Conservation (phyloP, 2,329 filamentous ascomycete genomes). For the Aureobasidium lini region DNA sequence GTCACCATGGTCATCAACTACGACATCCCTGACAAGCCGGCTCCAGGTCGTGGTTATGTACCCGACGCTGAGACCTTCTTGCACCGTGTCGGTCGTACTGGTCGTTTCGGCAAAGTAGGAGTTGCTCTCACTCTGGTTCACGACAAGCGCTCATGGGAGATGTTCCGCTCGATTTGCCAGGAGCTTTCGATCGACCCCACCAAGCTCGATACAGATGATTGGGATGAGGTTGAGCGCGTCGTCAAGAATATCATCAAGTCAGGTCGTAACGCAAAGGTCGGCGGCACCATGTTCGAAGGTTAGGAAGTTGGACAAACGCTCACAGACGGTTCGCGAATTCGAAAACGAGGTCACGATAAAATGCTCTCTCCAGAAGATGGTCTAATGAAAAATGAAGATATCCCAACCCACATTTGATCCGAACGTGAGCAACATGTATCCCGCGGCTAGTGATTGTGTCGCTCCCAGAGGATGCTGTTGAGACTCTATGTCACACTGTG, state of each 20-base stretch:
- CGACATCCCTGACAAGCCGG: conserved; percentile 48
- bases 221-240: conserved; percentile 79
- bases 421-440: too few species aligned
- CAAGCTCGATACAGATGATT: conserved; percentile 75
- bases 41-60: conserved; percentile 32
- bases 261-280: conserved; percentile 21
- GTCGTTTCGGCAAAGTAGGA: conserved; percentile 91
- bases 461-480: too few species aligned
- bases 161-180: conserved; percentile 69
- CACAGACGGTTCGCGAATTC: too few species aligned
- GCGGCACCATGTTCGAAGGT: not conserved
- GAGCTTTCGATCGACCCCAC: conserved; percentile 77
- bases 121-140: conserved; percentile 94
- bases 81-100: conserved; percentile 94
- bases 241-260: conserved; percentile 74
- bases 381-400: too few species aligned
- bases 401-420: too few species aligned
- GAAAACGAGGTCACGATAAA: too few species aligned
- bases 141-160: conserved; percentile 71
- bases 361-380: too few species aligned
- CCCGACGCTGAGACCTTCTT: conserved; percentile 87
- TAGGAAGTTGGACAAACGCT: not conserved
- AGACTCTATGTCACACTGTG: too few species aligned
- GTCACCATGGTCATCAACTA: conserved; percentile 99
- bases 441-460: too few species aligned